phyloP scores from a whole-genome alignment of 2,329 filamentous ascomycete species.

The Zasmidium angulare region DNA sequence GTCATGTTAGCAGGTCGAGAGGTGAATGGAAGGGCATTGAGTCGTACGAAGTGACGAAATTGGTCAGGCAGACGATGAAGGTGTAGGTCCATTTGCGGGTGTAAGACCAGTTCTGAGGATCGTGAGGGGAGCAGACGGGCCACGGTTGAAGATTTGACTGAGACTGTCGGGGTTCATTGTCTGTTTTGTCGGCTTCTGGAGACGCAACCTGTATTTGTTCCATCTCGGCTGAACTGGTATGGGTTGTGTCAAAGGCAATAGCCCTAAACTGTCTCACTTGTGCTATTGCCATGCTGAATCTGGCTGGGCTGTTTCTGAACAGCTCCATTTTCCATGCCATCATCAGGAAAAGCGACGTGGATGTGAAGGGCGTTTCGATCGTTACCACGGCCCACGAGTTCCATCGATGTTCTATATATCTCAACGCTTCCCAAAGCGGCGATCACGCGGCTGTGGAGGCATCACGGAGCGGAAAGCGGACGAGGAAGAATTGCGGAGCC shows the following conservation, averaged over 20 bases:
- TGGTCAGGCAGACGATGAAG: not conserved
- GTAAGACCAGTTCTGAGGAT: not conserved
- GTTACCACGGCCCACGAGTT: too few relatives aligned
- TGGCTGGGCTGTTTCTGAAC: too few relatives aligned
- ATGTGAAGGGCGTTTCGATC: too few relatives aligned
- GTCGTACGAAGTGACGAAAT: not conserved
- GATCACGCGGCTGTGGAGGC: not conserved
- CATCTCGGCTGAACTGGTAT: not conserved
- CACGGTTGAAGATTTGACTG: not conserved
- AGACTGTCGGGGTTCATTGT: too few relatives aligned
- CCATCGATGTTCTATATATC: not conserved
- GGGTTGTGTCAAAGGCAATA: not conserved
- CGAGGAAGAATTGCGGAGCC: not conserved
- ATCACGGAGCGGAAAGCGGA: not conserved
- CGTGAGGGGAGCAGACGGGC: not conserved
- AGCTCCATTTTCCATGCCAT: too few relatives aligned
- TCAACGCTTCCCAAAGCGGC: not conserved
- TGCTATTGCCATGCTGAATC: not conserved
- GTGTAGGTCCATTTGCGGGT: not conserved
- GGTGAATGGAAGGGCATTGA: not conserved
- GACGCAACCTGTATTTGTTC: too few relatives aligned
- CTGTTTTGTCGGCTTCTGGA: too few relatives aligned
- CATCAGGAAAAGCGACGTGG: too few relatives aligned
- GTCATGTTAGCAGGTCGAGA: not conserved
- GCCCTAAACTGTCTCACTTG: not conserved